These are phyloP conservation scores for Nitzschia sp. DNA, from an alignment of 108 stramenopile genomes.

Conservation along the genomic window DNA sequence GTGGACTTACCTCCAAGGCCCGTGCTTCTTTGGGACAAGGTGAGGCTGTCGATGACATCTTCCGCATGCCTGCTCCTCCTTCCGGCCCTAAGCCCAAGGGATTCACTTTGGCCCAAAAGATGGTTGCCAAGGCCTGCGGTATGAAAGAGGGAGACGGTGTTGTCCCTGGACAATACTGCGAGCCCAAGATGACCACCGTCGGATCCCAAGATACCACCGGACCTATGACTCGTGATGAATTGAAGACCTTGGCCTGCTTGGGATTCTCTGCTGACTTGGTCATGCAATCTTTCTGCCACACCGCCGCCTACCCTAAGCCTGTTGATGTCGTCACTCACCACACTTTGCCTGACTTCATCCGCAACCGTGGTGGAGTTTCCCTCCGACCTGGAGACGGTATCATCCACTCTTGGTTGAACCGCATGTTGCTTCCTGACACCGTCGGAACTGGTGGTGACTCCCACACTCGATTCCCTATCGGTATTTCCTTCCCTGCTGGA, in stretches of 20 bases:
- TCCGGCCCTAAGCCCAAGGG: constrained; percentile 63
- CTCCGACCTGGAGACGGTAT: constrained; percentile 94
- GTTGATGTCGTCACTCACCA: constrained; percentile 96
- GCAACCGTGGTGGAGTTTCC: constrained; percentile 92
- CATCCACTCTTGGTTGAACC: constrained; percentile 96
- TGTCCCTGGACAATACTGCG: constrained; percentile 89
- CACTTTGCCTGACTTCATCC: constrained; percentile 95
- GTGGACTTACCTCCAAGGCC: constrained; percentile 88
- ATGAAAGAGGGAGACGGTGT: constrained; percentile 70
- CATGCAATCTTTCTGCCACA: constrained; percentile 97
- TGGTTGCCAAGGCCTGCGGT: constrained; percentile 92
- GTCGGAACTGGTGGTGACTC: constrained; percentile 97
- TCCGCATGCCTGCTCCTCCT: constrained; percentile 71
- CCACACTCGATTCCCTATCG: constrained; percentile 95
- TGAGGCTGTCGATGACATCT: constrained; percentile 71
- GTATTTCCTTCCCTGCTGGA: constrained; percentile 95
- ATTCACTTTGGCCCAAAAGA: constrained; percentile 93
- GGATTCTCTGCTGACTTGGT: constrained; percentile 94
- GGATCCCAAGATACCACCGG: constrained; percentile 96
- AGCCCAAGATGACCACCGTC: constrained; percentile 95
- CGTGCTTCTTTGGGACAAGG: constrained; percentile 79
- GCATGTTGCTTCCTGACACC: constrained; percentile 95
- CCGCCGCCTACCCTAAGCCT: constrained; percentile 96
- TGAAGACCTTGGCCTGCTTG: constrained; percentile 89
- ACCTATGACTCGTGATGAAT: constrained; percentile 96